Evolutionary conservation across 495 filamentous ascomycete species (phyloP), one percentile per base, ranked within the genome.

Genomic region (Cairneyella variabilis): DNA sequence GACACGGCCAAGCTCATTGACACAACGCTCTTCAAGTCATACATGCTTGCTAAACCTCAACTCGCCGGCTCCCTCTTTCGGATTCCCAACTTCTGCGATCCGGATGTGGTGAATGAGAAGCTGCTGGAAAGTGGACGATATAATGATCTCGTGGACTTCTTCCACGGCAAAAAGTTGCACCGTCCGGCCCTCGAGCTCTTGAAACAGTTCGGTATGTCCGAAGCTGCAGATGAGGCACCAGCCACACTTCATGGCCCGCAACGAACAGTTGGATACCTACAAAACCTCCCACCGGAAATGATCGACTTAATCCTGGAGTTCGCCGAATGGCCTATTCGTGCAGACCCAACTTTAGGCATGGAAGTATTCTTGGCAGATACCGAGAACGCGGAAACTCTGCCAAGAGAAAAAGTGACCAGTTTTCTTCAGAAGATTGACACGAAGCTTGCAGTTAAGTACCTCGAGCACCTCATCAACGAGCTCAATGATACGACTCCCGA

Each of bases 51-150:
- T 4, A 85, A 82, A 10, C 93, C 93, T 4, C 81, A 86, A 1
- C 75, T 97, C 0, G 91, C 89, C 25, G 89, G 88, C 0, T 88
- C 91, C 2, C 80, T 99, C 0, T 96, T 99, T 70, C 90, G 95
- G 12, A 90, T 97, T 44, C 85, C 90, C 65, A 99, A 99, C 65
- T 97, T 96, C 67, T 97, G 93, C 60, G 92, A 97, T 58, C 92
- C 93, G 0, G 86, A 88, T 23, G 93, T 99, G 1, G 91, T 99
- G 22, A 92, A 95, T 65, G 88, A 97, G 67, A 84, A 88, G 55
- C 76, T 99, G 8, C 83, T 95, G 53, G 90, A 96, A 64, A 87
- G 84, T 46, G 86, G 88, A 37, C 87, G 91, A 41, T 96, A 96
- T 66, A 90, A 86, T 49, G 93, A 97, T 65, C 73, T 99, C 0